Conservation (phyloP, 805 yeast species). For the Barnettozyma pratensis region DNA sequence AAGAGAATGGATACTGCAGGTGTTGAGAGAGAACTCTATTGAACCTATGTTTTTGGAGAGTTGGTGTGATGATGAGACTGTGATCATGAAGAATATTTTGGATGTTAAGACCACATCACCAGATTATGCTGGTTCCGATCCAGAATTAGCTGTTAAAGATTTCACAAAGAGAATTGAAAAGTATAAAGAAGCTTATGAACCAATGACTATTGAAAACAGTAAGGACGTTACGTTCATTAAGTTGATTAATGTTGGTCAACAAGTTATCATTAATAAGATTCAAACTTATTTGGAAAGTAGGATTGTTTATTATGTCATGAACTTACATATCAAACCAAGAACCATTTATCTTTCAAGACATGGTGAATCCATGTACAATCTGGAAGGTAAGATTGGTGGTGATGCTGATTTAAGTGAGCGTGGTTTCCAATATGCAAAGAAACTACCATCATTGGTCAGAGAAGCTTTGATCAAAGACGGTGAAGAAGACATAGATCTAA, state of each 20-base stretch:
- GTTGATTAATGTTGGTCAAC: constrained; percentile 81
- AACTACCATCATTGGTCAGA: constrained; percentile 70
- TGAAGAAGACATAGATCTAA: constrained; percentile 53
- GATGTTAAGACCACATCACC: constrained; percentile 73
- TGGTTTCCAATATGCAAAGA: constrained; percentile 78
- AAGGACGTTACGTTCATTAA: constrained; percentile 77
- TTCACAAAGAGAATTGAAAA: constrained; percentile 66
- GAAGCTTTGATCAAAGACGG: constrained; percentile 40
- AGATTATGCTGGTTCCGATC: constrained; percentile 38
- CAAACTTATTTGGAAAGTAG: constrained; percentile 87
- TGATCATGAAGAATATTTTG: constrained; percentile 70
- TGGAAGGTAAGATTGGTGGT: constrained; percentile 95
- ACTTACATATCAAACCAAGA: constrained; percentile 87
- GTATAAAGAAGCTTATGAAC: constrained; percentile 72
- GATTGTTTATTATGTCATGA: constrained; percentile 94
- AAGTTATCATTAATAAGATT: constrained; percentile 81
- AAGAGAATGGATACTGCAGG: constrained; percentile 55
- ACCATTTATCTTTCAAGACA: constrained; percentile 92
- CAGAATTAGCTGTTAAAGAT: constrained; percentile 68
- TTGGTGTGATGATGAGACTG: constrained; percentile 78
- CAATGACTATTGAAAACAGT: constrained; percentile 48
- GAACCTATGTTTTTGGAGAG: constrained; percentile 93
- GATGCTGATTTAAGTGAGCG: constrained; percentile 82
- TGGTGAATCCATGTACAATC: constrained; percentile 89
- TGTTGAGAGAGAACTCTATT: constrained; percentile 60